Conservation (phyloP, 192 early-diverging fungal genomes). For the Linnemannia hyalina region DNA sequence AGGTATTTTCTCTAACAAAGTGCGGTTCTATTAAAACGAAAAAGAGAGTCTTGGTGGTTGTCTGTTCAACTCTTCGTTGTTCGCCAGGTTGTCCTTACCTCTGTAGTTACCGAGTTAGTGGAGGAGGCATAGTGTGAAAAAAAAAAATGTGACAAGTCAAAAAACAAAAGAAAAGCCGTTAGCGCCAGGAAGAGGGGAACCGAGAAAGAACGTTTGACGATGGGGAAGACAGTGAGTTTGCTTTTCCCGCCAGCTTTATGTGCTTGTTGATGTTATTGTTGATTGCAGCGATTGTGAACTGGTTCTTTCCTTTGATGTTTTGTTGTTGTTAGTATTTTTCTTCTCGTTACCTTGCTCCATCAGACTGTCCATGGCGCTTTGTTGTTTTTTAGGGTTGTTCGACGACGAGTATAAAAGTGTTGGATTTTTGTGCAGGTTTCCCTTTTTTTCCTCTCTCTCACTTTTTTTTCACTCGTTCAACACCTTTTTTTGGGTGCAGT, state of each 20-base stretch:
- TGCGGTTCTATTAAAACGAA: not conserved
- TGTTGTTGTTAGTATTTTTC: not conserved
- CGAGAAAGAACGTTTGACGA: no score
- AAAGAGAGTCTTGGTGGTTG: not conserved
- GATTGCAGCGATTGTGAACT: not conserved
- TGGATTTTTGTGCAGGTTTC: not conserved
- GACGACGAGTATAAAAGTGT: not conserved
- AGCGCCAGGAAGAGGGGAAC: not conserved
- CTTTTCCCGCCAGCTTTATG: constrained; percentile 4
- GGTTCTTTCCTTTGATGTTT: not conserved
- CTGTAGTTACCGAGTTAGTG: not conserved
- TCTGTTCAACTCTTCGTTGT: constrained; percentile 4
- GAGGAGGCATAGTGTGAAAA: not conserved
- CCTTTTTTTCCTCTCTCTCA: not conserved
- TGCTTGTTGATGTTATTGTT: not conserved
- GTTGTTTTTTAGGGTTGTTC: constrained; percentile 31
- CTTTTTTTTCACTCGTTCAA: not conserved
- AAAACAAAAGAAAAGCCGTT: not conserved
- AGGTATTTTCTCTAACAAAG: not conserved
- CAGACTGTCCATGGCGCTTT: constrained; percentile 47
- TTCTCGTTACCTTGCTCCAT: constrained; percentile 48
- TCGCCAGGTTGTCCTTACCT: constrained; percentile 11
- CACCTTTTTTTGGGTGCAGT: constrained; percentile 10
- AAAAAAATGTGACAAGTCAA: not conserved
- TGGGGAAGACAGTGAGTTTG: not conserved